Percentiles rank a stretch among this genome's conserved stretches.
Conservation (phyloP, 2,329 filamentous ascomycete genomes). For the Nothophoma quercina region DNA sequence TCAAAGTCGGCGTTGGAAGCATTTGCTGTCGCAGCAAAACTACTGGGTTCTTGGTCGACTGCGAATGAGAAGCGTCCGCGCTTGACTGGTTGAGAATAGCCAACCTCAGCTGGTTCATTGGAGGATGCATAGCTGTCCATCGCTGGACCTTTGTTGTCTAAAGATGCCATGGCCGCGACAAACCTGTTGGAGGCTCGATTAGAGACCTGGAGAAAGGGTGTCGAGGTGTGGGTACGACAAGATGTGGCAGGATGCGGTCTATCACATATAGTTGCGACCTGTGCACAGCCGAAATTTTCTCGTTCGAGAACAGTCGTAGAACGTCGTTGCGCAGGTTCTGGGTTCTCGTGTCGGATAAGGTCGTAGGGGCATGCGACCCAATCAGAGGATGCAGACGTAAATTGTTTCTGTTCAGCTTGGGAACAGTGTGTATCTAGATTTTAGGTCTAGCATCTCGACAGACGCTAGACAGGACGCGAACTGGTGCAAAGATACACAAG, state of each 20-base stretch:
- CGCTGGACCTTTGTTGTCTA: conserved; percentile 13
- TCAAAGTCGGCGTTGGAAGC: conserved; percentile 51
- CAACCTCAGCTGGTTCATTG: conserved; percentile 27
- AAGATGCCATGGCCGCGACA: conserved; percentile 9
- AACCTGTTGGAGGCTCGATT: neutral
- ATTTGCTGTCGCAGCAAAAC: conserved; percentile 42
- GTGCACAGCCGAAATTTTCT: neutral
- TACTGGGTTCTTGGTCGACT: conserved; percentile 46
- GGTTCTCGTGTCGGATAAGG: conserved; percentile 1
- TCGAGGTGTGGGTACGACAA: neutral
- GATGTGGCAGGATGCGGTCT: neutral
- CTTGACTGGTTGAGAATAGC: conserved; percentile 27
- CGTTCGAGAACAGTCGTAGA: conserved; percentile 2
- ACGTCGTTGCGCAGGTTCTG: neutral
- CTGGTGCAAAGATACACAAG: conserved; percentile 6
- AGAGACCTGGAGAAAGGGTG: neutral
- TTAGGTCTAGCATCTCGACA: neutral
- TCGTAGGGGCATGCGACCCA: neutral
- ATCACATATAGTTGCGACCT: neutral
- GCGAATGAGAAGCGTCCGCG: conserved; percentile 37
- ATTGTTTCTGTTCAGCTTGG: neutral
- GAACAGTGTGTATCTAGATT: conserved; percentile 1
- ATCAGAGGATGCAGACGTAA: neutral
- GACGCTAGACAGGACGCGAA: neutral
- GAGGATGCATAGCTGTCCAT: conserved; percentile 25